Conservation (phyloP, 176 grass and related monocot genomes). For the Secale cereale region DNA sequence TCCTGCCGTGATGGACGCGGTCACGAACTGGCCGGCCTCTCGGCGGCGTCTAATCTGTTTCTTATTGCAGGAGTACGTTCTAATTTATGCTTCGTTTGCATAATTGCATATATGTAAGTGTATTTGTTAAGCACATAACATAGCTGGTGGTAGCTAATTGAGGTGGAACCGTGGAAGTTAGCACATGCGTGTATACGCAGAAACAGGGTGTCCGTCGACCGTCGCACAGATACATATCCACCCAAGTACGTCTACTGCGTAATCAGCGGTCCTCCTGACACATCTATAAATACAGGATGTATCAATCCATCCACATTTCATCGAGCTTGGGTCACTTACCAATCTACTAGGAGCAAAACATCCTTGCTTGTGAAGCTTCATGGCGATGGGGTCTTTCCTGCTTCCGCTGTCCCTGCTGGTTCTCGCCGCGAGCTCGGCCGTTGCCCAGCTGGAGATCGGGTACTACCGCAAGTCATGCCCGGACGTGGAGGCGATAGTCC, state of each 20-base stretch:
- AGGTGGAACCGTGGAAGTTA: conserved; percentile 9
- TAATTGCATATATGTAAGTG: not conserved
- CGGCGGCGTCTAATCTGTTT: not conserved
- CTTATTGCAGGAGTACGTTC: not conserved
- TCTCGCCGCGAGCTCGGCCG: conserved; percentile 4
- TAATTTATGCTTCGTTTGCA: not conserved
- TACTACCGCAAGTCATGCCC: conserved; percentile 77
- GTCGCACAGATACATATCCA: not conserved
- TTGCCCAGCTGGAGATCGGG: conserved; percentile 41
- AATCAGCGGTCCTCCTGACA: not conserved
- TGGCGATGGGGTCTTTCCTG: not conserved
- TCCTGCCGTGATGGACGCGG: conserved; percentile 3
- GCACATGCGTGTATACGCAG: conserved; percentile 22
- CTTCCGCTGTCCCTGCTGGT: not conserved
- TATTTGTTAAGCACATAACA: not conserved
- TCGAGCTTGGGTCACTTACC: not conserved
- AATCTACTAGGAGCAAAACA: not conserved
- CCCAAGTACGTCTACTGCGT: not conserved
- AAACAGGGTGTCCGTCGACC: conserved; percentile 29
- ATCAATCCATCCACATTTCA: not conserved
- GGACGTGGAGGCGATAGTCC: conserved; percentile 49
- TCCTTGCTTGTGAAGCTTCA: not conserved
- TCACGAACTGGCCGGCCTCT: conserved; percentile 15
- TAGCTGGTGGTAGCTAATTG: not conserved
- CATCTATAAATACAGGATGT: conserved; percentile 25